phyloP scores from a whole-genome alignment of 1,139 yeast species.

The Pichia sp. region DNA sequence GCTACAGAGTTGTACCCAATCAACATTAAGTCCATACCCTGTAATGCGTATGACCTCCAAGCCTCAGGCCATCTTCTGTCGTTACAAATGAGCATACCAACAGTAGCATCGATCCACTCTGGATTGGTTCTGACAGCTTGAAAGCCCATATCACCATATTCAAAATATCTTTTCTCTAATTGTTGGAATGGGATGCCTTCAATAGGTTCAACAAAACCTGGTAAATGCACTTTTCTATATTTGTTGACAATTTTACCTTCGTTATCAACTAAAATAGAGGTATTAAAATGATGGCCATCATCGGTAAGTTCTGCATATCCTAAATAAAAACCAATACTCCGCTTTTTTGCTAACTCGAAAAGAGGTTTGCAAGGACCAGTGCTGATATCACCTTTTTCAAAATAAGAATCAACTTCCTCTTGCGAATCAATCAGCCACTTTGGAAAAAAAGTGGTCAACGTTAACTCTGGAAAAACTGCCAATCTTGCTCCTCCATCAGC shows the following conservation, averaged over 20 bases:
- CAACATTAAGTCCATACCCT: conserved; percentile 20
- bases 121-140: conserved; percentile 24
- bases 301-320: conserved; percentile 34
- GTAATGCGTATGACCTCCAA: conserved; percentile 29
- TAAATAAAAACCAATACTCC: conserved; percentile 29
- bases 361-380: conserved; percentile 26
- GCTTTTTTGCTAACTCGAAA: conserved; percentile 28
- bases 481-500: conserved; percentile 24
- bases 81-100: conserved; percentile 30
- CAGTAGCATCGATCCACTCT: conserved; percentile 12
- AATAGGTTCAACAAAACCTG: conserved; percentile 29
- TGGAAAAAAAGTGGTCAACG: conserved; percentile 27
- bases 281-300: conserved; percentile 31
- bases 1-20: conserved; percentile 31
- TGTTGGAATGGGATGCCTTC: conserved; percentile 30
- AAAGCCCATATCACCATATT: conserved; percentile 30
- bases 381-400: conserved; percentile 31
- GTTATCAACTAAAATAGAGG: conserved; percentile 29
- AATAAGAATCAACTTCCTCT: conserved; percentile 30
- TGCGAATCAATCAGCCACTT: conserved; percentile 28
- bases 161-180: conserved; percentile 32
- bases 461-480: conserved; percentile 28
- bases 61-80: conserved; percentile 36
- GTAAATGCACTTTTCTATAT: conserved; percentile 27
- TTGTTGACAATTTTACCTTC: conserved; percentile 10